Conservation (phyloP, 352 stramenopile genomes). For the Globisporangium rhizosaccharum region DNA sequence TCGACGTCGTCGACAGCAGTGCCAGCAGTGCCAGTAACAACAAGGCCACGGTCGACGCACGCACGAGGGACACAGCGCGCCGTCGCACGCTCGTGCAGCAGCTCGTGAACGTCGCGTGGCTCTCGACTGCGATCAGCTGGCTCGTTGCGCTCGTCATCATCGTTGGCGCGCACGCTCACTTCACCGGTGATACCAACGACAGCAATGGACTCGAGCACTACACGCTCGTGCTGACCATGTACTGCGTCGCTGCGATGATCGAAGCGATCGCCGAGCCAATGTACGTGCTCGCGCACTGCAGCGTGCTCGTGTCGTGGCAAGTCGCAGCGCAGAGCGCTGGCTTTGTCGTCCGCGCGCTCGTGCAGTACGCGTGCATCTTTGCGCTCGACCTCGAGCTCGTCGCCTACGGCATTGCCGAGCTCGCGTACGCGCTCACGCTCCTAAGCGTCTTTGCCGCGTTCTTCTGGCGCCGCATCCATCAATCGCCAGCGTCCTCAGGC, state of each 20-base stretch:
- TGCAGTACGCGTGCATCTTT: slow-evolving; percentile 71
- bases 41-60: no score
- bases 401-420: slow-evolving; percentile 69
- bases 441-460: slow-evolving; percentile 49
- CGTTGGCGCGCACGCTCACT: neutral
- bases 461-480: slow-evolving; percentile 43
- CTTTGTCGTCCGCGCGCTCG: slow-evolving; percentile 60
- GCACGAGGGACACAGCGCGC: no score
- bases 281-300: slow-evolving; percentile 74
- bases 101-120: slow-evolving; percentile 73
- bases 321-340: slow-evolving; percentile 69
- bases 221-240: slow-evolving; percentile 56
- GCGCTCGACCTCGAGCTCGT: slow-evolving; percentile 53
- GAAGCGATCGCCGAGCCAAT: slow-evolving; percentile 79
- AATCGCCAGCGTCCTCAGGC: neutral
- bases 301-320: slow-evolving; percentile 79
- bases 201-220: slow-evolving; percentile 33
- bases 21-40: neutral
- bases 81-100: slow-evolving; percentile 30
- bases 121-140: slow-evolving; percentile 64
- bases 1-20: slow-evolving; percentile 24
- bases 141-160: slow-evolving; percentile 26
- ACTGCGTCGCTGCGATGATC: slow-evolving; percentile 70
- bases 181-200: neutral
- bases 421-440: slow-evolving; percentile 64